Conservation (phyloP, 2,329 filamentous ascomycete species). For the Onygenales sp. region DNA sequence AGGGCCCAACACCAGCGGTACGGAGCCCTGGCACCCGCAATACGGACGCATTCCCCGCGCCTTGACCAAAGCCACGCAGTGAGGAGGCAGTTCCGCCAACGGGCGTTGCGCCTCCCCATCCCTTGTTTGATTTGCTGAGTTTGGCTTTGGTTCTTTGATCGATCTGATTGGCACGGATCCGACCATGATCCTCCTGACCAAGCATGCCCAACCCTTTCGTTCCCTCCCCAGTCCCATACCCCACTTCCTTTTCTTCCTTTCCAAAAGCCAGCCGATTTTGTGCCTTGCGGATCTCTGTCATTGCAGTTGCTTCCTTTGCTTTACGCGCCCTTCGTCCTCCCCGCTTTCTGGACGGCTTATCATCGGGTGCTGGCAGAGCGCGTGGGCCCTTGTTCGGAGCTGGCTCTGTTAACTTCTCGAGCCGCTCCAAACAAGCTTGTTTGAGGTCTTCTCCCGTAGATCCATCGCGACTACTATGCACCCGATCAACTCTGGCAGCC, state of each 20-base stretch:
- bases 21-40: conserved; percentile 72
- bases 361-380: conserved; percentile 84
- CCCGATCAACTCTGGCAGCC: conserved; percentile 82
- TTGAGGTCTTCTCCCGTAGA: conserved; percentile 74
- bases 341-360: conserved; percentile 87
- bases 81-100: conserved; percentile 61
- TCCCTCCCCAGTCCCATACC: conserved; percentile 76
- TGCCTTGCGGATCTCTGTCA: conserved; percentile 92
- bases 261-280: conserved; percentile 95
- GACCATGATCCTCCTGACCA: conserved; percentile 76
- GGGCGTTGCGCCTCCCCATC: conserved; percentile 68
- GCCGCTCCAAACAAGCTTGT: conserved; percentile 68
- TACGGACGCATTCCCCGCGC: conserved; percentile 53
- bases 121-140: conserved; percentile 88
- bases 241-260: conserved; percentile 88
- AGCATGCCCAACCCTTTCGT: conserved; percentile 94
- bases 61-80: conserved; percentile 65
- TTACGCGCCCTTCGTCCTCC: conserved; percentile 83
- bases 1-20: conserved; percentile 69
- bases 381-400: conserved; percentile 79
- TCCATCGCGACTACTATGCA: conserved; percentile 72
- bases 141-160: conserved; percentile 90
- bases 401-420: conserved; percentile 89
- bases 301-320: conserved; percentile 91
- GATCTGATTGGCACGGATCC: conserved; percentile 77